These are phyloP conservation scores for Aspergillus persii DNA, from an alignment of 2,329 filamentous ascomycete genomes.

Conservation along the genomic window DNA sequence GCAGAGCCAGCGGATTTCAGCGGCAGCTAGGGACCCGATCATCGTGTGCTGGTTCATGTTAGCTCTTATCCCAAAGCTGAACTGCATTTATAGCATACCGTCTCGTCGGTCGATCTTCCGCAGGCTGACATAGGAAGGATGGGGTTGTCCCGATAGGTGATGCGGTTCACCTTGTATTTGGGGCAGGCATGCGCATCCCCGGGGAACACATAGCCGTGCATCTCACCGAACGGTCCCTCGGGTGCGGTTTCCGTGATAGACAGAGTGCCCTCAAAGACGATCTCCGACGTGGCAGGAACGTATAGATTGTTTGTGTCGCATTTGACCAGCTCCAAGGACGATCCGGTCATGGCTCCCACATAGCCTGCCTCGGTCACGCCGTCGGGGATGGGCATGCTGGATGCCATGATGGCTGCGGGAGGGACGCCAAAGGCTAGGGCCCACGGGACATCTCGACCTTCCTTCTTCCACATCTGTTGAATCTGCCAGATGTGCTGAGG, in stretches of 20 bases:
- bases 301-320: conserved; percentile 52
- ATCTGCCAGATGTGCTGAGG: conserved; percentile 51
- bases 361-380: conserved; percentile 51
- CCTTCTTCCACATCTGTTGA: conserved; percentile 47
- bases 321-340: conserved; percentile 47
- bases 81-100: conserved; percentile 24
- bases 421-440: conserved; percentile 50
- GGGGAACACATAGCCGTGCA: conserved; percentile 47
- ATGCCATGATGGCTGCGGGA: conserved; percentile 50
- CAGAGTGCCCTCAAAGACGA: conserved; percentile 51
- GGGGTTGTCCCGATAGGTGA: conserved; percentile 49
- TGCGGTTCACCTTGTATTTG: conserved; percentile 45
- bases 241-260: conserved; percentile 44
- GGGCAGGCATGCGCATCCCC: conserved; percentile 41
- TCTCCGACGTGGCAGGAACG: conserved; percentile 52
- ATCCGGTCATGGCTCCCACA: conserved; percentile 48
- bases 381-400: conserved; percentile 51
- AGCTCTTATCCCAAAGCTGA: neutral
- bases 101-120: conserved; percentile 48
- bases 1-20: conserved; percentile 41
- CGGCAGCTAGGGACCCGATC: conserved; percentile 45
- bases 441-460: conserved; percentile 49
- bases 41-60: conserved; percentile 29
- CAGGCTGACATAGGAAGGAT: conserved; percentile 49
- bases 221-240: conserved; percentile 54